phyloP scores from a whole-genome alignment of 2,329 filamentous ascomycete species.

The Phoma sp. region DNA sequence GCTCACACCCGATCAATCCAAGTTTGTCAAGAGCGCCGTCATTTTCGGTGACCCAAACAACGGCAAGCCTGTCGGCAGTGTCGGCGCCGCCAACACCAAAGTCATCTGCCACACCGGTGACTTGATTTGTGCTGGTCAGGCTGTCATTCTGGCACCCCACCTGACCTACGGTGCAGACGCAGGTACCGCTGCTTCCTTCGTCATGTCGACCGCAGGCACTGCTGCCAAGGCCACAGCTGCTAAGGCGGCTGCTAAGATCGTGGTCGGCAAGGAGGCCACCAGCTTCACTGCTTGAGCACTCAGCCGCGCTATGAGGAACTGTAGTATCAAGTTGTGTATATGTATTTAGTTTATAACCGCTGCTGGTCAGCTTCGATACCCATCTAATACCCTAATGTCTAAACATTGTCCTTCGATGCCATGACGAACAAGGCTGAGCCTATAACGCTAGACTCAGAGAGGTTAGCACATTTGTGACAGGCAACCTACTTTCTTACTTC shows the following conservation, averaged over 20 bases:
- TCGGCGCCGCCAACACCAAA: slow-evolving; percentile 39
- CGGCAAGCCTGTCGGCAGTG: slow-evolving; percentile 39
- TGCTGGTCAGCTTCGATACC: slow-evolving; percentile 11
- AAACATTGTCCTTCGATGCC: not conserved
- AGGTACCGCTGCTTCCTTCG: slow-evolving; percentile 40
- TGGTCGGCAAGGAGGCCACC: slow-evolving; percentile 8
- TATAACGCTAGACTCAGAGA: not conserved
- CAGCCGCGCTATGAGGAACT: not conserved
- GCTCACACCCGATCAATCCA: slow-evolving; percentile 29
- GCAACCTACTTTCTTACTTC: not conserved
- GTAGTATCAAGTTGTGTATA: not conserved
- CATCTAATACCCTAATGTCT: not conserved
- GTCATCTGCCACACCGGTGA: slow-evolving; percentile 46
- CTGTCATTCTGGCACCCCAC: slow-evolving; percentile 41
- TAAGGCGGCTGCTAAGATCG: slow-evolving; percentile 12
- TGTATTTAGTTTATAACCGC: slow-evolving; percentile 5
- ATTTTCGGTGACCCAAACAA: slow-evolving; percentile 50
- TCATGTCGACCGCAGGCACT: slow-evolving; percentile 23
- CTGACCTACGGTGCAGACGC: slow-evolving; percentile 44
- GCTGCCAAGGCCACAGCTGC: slow-evolving; percentile 11
- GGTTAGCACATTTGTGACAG: not conserved
- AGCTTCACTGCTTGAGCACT: slow-evolving; percentile 10
- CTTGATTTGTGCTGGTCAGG: slow-evolving; percentile 41
- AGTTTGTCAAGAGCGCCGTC: slow-evolving; percentile 36
- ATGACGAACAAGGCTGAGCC: slow-evolving; percentile 8